Conservation (phyloP, 2,329 filamentous ascomycete genomes). For the Macrophomina tecta region DNA sequence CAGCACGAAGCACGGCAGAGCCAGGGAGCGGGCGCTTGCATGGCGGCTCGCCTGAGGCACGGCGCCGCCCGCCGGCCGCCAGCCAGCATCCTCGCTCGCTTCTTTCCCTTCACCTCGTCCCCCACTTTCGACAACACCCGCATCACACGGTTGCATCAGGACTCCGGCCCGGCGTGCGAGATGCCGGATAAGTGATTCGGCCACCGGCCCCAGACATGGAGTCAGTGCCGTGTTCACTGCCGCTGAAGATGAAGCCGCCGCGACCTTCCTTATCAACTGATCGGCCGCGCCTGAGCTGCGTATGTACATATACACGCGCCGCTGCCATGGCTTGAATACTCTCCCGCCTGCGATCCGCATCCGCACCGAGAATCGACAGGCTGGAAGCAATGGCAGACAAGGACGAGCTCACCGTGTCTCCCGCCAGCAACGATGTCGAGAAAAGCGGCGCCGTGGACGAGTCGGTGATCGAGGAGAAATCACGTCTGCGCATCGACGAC, state of each 20-base stretch:
- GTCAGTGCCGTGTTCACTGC: not conserved
- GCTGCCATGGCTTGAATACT: not conserved
- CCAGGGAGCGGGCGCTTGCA: not conserved
- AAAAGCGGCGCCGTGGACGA: conserved; percentile 2
- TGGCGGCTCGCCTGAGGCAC: not conserved
- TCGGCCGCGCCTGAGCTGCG: not conserved
- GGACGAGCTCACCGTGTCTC: not conserved
- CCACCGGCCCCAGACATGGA: not conserved
- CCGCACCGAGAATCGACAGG: not conserved
- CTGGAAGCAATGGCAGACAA: conserved; percentile 4
- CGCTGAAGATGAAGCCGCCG: not conserved
- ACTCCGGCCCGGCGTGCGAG: not conserved
- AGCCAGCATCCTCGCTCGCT: not conserved
- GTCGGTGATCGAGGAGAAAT: conserved; percentile 1
- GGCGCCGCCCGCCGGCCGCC: not conserved
- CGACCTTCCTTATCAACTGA: conserved; percentile 13
- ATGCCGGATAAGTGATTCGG: conserved; percentile 10
- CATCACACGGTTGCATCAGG: conserved; percentile 9
- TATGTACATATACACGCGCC: not conserved
- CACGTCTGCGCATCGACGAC: conserved; percentile 19
- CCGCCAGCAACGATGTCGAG: not conserved
- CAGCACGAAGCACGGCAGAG: not conserved
- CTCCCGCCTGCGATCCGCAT: not conserved
- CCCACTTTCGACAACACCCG: conserved; percentile 15
- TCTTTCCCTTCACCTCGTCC: not conserved